Evolutionary conservation across 306 rosid genomes (phyloP).

Genomic region (Cicer arietinum): DNA sequence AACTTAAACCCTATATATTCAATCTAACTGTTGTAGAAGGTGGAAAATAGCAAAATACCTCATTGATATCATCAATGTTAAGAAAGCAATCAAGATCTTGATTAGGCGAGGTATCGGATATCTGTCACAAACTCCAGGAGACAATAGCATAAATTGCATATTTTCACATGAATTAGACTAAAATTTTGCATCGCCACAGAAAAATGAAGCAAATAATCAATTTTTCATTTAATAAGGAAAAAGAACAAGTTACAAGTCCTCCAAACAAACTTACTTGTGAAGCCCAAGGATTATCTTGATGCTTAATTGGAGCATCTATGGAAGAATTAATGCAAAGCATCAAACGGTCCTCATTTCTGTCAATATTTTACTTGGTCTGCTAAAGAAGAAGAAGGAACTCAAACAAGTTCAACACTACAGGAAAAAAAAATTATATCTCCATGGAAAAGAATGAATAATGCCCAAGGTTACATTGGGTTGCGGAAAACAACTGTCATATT

Average conservation of each 20-base stretch:
- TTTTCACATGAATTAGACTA: slow-evolving; percentile 33
- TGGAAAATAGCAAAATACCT: slow-evolving; percentile 58
- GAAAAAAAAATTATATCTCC: slow-evolving; percentile 27
- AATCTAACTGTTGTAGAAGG: slow-evolving; percentile 40
- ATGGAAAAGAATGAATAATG: slow-evolving; percentile 10
- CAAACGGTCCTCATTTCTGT: slow-evolving; percentile 80
- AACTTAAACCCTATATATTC: slow-evolving; percentile 37
- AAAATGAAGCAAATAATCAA: slow-evolving; percentile 12
- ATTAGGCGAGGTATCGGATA: slow-evolving; percentile 58
- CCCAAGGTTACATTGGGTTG: slow-evolving; percentile 20
- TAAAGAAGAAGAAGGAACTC: slow-evolving; percentile 40
- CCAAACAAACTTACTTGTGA: slow-evolving; percentile 64
- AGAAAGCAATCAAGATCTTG: slow-evolving; percentile 79
- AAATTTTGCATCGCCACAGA: not conserved
- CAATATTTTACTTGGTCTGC: slow-evolving; percentile 78
- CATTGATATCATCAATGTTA: slow-evolving; percentile 66
- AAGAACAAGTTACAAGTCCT: slow-evolving; percentile 24
- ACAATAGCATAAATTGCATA: slow-evolving; percentile 49
- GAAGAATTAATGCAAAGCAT: slow-evolving; percentile 89
- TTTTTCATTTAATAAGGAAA: slow-evolving; percentile 8
- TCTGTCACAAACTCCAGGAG: slow-evolving; percentile 63
- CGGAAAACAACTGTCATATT: slow-evolving; percentile 24
- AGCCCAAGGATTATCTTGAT: slow-evolving; percentile 82
- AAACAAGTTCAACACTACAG: slow-evolving; percentile 39
- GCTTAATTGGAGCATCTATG: slow-evolving; percentile 60